Conservation (phyloP, 1,284 basidiomycete genomes). For the Moesziomyces sp. region DNA sequence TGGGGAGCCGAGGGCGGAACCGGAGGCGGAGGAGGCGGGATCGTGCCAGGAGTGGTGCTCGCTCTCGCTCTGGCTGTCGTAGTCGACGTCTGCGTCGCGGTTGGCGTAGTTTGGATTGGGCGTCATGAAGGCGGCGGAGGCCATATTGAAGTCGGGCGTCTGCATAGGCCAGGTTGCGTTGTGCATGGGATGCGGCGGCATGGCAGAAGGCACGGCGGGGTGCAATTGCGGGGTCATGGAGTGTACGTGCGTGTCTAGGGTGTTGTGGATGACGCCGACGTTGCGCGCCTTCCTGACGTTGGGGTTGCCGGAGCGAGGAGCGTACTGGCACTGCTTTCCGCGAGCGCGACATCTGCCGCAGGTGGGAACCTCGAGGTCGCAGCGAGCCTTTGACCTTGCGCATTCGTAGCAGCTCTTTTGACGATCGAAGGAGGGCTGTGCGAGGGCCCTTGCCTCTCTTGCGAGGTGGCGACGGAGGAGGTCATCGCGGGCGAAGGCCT, state of each 20-base stretch:
- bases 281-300: constrained; percentile 55
- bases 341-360: constrained; percentile 59
- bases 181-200: constrained; percentile 16
- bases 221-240: constrained; percentile 26
- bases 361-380: constrained; percentile 60
- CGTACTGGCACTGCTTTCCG: constrained; percentile 58
- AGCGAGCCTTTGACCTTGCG: constrained; percentile 58
- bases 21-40: constrained; percentile 29
- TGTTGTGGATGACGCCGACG: constrained; percentile 12
- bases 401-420: constrained; percentile 63
- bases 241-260: constrained; percentile 21
- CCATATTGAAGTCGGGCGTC: constrained; percentile 24
- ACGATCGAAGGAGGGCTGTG: constrained; percentile 56
- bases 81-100: constrained; percentile 35
- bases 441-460: constrained; percentile 50
- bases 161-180: constrained; percentile 30
- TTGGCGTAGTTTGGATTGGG: constrained; percentile 33
- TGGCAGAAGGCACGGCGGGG: constrained; percentile 2
- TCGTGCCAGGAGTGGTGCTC: constrained; percentile 42
- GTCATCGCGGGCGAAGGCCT: constrained; percentile 55
- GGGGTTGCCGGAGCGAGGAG: constrained; percentile 59
- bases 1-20: constrained; percentile 32
- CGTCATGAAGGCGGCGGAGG: constrained; percentile 23
- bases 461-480: constrained; percentile 55
- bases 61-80: constrained; percentile 46